A percentile compares a stretch with the other conserved stretches of the same genome.
Conservation (phyloP, 768 basidiomycete species). For the Termitomyces sp. region DNA sequence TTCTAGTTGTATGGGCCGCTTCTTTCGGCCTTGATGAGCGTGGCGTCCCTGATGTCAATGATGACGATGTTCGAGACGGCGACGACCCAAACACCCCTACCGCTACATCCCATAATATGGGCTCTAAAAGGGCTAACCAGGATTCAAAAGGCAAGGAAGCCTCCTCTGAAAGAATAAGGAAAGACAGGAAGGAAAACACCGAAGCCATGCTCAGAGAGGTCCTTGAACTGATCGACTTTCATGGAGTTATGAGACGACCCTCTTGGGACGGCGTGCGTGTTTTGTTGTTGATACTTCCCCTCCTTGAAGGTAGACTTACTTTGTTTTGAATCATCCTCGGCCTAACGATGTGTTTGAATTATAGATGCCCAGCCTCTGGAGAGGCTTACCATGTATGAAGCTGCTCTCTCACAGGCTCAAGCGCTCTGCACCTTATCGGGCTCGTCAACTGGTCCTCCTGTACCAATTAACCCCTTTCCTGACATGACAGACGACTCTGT, state of each 20-base stretch:
- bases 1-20: constrained; percentile 85
- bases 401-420: constrained; percentile 78
- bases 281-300: constrained; percentile 73
- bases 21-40: constrained; percentile 85
- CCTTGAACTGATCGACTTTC: constrained; percentile 74
- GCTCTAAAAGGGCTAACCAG: constrained; percentile 3
- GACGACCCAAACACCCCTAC: constrained; percentile 18
- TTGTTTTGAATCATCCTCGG: not conserved
- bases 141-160: constrained; percentile 23
- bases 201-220: constrained; percentile 75
- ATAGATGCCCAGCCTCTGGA: constrained; percentile 49
- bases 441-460: constrained; percentile 24
- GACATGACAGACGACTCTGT: constrained; percentile 56
- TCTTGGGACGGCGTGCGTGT: constrained; percentile 85
- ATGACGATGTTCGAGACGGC: constrained; percentile 11
- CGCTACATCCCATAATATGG: constrained; percentile 1
- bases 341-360: constrained; percentile 6
- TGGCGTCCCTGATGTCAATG: constrained; percentile 49
- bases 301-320: constrained; percentile 69
- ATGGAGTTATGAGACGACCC: constrained; percentile 75
- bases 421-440: constrained; percentile 62
- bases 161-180: constrained; percentile 29
- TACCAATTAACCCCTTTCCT: constrained; percentile 32
- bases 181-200: constrained; percentile 49
- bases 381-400: constrained; percentile 68